Evolutionary conservation across 768 basidiomycete genomes (phyloP).

Genomic region (Termitomyces sp.): DNA sequence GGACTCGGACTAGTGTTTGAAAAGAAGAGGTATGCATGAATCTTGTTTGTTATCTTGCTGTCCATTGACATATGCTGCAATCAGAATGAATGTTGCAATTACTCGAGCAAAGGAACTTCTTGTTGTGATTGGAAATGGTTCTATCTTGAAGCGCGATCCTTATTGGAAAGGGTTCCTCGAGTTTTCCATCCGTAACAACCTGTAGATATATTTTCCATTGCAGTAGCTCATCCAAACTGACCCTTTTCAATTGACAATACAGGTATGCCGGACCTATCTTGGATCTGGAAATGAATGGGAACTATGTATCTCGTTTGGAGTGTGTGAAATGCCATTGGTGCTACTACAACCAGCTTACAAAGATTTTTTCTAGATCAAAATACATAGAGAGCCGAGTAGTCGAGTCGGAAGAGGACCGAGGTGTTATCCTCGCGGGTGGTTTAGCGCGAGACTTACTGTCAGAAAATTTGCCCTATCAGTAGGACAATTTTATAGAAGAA

Average conservation of each 20-base stretch:
- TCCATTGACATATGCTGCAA: neutral
- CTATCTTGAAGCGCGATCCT: constrained; percentile 35
- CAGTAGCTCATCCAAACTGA: neutral
- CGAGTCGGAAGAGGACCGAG: constrained; percentile 25
- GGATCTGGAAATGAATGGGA: constrained; percentile 38
- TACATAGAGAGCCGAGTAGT: constrained; percentile 13
- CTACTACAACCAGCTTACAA: neutral
- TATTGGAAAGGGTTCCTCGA: constrained; percentile 48
- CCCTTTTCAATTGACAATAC: neutral
- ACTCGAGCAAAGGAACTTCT: constrained; percentile 50
- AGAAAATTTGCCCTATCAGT: neutral
- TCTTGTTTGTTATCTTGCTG: neutral
- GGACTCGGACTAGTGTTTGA: constrained; percentile 41
- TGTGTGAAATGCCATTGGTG: constrained; percentile 15
- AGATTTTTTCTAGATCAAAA: constrained; percentile 13
- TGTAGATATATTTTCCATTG: constrained; percentile 25
- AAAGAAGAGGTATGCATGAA: constrained; percentile 33
- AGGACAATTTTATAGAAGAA: neutral
- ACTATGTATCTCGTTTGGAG: constrained; percentile 44
- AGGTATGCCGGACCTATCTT: constrained; percentile 42
- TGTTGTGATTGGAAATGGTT: constrained; percentile 41
- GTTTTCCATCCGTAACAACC: constrained; percentile 38
- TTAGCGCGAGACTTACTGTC: constrained; percentile 26
- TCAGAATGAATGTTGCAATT: constrained; percentile 50
- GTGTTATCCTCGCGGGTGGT: constrained; percentile 25